Percentiles rank a stretch among this genome's conserved stretches.
These are phyloP conservation scores for Phragmites australis DNA, from an alignment of 176 grass and related monocot species.

Conservation along the genomic window DNA sequence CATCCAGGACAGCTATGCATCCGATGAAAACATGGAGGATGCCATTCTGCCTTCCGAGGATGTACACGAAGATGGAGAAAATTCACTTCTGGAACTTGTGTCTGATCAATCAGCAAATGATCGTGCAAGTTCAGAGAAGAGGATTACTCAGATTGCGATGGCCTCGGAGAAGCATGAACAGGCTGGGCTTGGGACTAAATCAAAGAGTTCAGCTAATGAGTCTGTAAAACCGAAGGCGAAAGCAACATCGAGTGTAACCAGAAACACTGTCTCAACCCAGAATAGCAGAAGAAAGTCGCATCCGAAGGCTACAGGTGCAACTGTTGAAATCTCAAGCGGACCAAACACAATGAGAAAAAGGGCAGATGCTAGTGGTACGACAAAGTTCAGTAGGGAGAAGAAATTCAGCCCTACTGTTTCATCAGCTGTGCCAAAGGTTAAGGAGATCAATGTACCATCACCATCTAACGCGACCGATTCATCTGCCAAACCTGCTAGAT, in stretches of 20 bases:
- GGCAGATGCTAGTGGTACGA: conserved; percentile 27
- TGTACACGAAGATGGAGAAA: not conserved
- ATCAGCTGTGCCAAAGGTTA: conserved; percentile 34
- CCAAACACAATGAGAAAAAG: conserved; percentile 24
- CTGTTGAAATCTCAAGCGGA: conserved; percentile 30
- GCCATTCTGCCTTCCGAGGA: not conserved
- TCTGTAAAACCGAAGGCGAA: conserved; percentile 25
- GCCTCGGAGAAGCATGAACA: not conserved
- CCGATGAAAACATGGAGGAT: conserved; percentile 33
- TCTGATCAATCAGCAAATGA: not conserved
- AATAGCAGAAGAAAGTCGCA: conserved; percentile 21
- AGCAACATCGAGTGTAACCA: not conserved
- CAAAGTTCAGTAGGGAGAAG: conserved; percentile 29
- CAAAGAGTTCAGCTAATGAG: not conserved
- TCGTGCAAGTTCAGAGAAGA: conserved; percentile 21
- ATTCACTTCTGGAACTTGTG: not conserved
- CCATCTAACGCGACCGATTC: not conserved
- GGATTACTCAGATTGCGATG: not conserved
- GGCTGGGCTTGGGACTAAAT: not conserved
- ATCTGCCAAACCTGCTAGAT: conserved; percentile 15
- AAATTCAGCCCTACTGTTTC: not conserved
- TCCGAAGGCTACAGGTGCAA: conserved; percentile 12
- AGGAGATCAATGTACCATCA: conserved; percentile 34
- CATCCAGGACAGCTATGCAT: conserved; percentile 42
- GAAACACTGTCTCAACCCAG: not conserved